Evolutionary conservation across 495 filamentous ascomycete species (phyloP).

Genomic region (Geopyxis carbonaria): DNA sequence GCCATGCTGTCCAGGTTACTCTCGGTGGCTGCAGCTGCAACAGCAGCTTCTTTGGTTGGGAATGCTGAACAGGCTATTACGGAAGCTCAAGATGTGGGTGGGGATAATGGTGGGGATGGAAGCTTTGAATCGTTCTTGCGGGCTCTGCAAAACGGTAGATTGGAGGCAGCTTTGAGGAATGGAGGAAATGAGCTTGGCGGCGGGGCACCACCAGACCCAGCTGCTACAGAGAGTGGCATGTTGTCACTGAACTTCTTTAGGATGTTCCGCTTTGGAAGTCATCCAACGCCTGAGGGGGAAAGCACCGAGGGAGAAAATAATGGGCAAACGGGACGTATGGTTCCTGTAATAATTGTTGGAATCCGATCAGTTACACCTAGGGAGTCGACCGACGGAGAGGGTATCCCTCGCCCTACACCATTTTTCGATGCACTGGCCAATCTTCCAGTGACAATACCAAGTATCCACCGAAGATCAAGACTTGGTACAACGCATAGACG

Average conservation of each 20-base stretch:
- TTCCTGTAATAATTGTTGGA: slow-evolving; percentile 39
- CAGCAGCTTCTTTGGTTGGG: slow-evolving; percentile 44
- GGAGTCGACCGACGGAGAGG: slow-evolving; percentile 32
- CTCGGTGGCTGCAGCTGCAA: slow-evolving; percentile 42
- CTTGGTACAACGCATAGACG: slow-evolving; percentile 33
- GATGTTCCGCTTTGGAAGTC: slow-evolving; percentile 43
- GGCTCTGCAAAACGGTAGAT: slow-evolving; percentile 38
- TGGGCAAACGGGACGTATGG: slow-evolving; percentile 26
- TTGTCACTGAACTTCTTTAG: slow-evolving; percentile 42
- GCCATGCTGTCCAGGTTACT: slow-evolving; percentile 39
- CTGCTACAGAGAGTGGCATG: slow-evolving; percentile 26
- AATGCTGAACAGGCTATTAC: slow-evolving; percentile 36
- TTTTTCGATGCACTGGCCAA: slow-evolving; percentile 44
- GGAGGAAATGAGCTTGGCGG: slow-evolving; percentile 27
- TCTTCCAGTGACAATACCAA: slow-evolving; percentile 29
- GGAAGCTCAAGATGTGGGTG: slow-evolving; percentile 40
- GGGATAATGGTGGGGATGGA: slow-evolving; percentile 39
- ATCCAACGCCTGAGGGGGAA: too few relatives aligned
- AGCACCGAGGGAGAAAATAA: slow-evolving; percentile 29
- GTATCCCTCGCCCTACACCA: slow-evolving; percentile 32
- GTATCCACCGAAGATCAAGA: slow-evolving; percentile 31
- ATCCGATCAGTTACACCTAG: slow-evolving; percentile 50
- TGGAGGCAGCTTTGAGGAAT: slow-evolving; percentile 28
- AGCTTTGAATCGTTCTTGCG: slow-evolving; percentile 41
- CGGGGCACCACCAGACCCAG: slow-evolving; percentile 16